Base-by-base conservation (phyloP, 257 asterid species). In the Lantana camara region DNA sequence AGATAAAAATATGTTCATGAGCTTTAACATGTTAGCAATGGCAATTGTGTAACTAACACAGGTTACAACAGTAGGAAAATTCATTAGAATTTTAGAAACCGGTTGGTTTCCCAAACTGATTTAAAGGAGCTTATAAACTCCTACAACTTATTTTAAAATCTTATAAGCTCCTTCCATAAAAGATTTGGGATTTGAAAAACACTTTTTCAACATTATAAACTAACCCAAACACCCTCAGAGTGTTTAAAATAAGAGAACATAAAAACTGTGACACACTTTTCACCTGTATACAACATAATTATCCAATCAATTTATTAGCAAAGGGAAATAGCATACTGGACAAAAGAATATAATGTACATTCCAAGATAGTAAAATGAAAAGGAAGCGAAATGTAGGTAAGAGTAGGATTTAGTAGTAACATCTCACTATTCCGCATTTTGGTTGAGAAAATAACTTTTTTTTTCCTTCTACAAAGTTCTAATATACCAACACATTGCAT, bases 281-380 rank as follows among this genome's bases (percentile, higher is more conserved):
- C 41, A 12, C 19, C 7, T 5, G 8, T 44, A 32, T 29, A 17
- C 40, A 53, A 55, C n/a, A 24, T 55, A 29, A 27, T n/a, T 7
- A 34, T 13, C 62, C 41, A 22, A 9, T 60, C 53, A 27, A 10
- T 24, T 41, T 56, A 15, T 56, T 32, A 34, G 62, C n/a, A 20
- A 30, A 59, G 4, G 1, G 15, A 15, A 19, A 41, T 21, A 53
- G 21, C n/a, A n/a, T n/a, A n/a, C 24, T 38, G 27, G 20, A 27
- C 40, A 29, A 65, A 23, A 14, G 45, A 52, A 7, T 65, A 16
- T 38, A 10, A 37, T 15, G 9, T 13, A 38, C 3, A 45, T 48
- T 30, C 50, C 67, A 24, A 17, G 41, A 48, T 57, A 14, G 55
- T 17, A 46, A 35, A 56, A 17, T 13, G 48, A 67, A 46, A 57